Conservation (phyloP, 2,329 filamentous ascomycete species). For the Fusarium secorum region DNA sequence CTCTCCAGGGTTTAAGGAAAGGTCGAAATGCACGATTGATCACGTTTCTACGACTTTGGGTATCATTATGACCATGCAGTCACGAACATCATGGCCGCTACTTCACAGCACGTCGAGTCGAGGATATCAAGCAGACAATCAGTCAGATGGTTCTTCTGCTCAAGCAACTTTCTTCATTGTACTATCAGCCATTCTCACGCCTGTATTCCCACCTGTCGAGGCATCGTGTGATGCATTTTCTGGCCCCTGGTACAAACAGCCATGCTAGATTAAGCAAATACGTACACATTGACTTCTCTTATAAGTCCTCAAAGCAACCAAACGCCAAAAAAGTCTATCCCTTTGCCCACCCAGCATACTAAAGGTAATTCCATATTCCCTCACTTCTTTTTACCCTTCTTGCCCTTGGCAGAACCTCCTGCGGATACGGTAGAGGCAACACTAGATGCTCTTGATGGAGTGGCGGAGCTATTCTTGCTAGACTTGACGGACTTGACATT, state of each 20-base stretch:
- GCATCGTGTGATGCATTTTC: conserved; percentile 29
- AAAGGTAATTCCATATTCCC: conserved; percentile 5
- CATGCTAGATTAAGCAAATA: conserved; percentile 27
- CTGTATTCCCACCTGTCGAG: conserved; percentile 10
- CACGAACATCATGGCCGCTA: conserved; percentile 20
- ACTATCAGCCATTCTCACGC: conserved; percentile 13
- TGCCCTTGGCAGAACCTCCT: conserved; percentile 61
- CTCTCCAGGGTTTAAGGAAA: conserved; percentile 43
- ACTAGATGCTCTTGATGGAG: conserved; percentile 86
- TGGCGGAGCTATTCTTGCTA: conserved; percentile 77
- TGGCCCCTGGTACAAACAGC: conserved; percentile 16
- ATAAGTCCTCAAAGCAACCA: conserved; percentile 33
- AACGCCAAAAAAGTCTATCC: conserved; percentile 39
- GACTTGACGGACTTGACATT: conserved; percentile 86
- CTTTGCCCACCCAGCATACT: conserved; percentile 20
- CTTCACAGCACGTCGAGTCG: conserved; percentile 19
- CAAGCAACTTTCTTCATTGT: conserved; percentile 27
- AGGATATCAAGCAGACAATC: conserved; percentile 22
- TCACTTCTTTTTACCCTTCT: conserved; percentile 49
- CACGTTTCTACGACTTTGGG: conserved; percentile 34
- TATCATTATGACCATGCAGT: conserved; percentile 33
- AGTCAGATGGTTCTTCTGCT: conserved; percentile 37
- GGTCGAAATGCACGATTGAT: conserved; percentile 41
- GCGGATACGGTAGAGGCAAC: conserved; percentile 77
- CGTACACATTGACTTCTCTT: conserved; percentile 25